phyloP scores from a whole-genome alignment of 257 asterid genomes.

The Hygrophila difformis region DNA sequence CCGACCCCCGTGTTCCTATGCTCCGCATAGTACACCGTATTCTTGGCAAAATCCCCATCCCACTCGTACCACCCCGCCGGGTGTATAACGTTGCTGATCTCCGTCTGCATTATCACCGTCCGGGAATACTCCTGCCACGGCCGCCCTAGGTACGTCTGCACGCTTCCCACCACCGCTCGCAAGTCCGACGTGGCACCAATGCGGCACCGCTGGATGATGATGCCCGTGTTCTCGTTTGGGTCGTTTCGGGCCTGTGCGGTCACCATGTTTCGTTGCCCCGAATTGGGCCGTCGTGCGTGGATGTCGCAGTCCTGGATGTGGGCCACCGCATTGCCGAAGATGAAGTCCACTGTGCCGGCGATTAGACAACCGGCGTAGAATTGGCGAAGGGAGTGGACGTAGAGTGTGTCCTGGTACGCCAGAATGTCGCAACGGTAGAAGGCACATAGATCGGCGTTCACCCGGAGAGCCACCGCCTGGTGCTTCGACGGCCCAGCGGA shows the following conservation, averaged over 20 bases:
- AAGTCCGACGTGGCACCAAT: slow-evolving; percentile 42
- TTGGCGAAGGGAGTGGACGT: slow-evolving; percentile 58
- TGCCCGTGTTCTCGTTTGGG: slow-evolving; percentile 52
- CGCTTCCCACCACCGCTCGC: slow-evolving; percentile 21
- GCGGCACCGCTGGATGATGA: slow-evolving; percentile 37
- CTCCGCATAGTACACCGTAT: slow-evolving; percentile 44
- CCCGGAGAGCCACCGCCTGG: slow-evolving; percentile 54
- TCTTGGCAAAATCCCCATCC: slow-evolving; percentile 35
- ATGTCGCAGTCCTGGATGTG: slow-evolving; percentile 47
- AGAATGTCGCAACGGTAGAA: slow-evolving; percentile 44
- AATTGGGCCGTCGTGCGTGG: slow-evolving; percentile 44
- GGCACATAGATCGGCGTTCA: slow-evolving; percentile 44
- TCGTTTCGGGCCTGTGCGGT: slow-evolving; percentile 60
- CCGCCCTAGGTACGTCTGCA: slow-evolving; percentile 39
- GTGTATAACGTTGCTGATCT: slow-evolving; percentile 26
- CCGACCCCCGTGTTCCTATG: slow-evolving; percentile 44
- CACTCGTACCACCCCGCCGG: slow-evolving; percentile 47
- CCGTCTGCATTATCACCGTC: slow-evolving; percentile 36
- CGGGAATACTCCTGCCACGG: slow-evolving; percentile 49
- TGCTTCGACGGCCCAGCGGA: slow-evolving; percentile 46
- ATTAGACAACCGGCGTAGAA: slow-evolving; percentile 40
- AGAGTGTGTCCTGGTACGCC: slow-evolving; percentile 57
- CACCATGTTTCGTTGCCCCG: slow-evolving; percentile 50
- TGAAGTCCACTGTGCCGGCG: slow-evolving; percentile 55
- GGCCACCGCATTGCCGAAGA: slow-evolving; percentile 48